phyloP scores from a whole-genome alignment of 108 stramenopile genomes.

The Asterionellopsis glacialis region DNA sequence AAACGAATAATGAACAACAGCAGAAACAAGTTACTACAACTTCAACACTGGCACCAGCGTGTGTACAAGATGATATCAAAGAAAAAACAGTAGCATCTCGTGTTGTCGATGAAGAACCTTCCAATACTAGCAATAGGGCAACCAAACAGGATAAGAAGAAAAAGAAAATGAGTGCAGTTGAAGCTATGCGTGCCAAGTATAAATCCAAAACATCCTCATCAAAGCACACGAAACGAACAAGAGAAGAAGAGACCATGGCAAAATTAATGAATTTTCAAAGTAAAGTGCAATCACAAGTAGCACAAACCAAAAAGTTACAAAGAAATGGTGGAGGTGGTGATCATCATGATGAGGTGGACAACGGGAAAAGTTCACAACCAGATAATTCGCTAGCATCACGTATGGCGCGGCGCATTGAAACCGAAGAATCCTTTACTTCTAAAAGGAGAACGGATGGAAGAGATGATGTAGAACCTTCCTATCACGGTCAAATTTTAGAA shows the following conservation, averaged over 20 bases:
- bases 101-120: not conserved
- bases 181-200: conserved; percentile 67
- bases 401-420: conserved; percentile 42
- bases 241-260: conserved; percentile 69
- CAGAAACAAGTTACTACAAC: too few relatives aligned
- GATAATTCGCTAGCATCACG: conserved; percentile 55
- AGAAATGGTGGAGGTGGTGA: too few relatives aligned
- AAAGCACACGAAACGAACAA: conserved; percentile 3
- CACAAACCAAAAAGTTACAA: conserved; percentile 4
- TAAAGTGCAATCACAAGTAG: conserved; percentile 38
- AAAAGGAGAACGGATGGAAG: not conserved
- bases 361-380: not conserved
- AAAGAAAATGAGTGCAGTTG: conserved; percentile 39
- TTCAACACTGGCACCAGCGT: too few relatives aligned
- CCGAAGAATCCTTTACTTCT: not conserved
- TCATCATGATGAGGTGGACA: not conserved
- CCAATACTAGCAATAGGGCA: not conserved
- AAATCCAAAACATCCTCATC: conserved; percentile 20
- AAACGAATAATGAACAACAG: too few relatives aligned
- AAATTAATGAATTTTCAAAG: conserved; percentile 62
- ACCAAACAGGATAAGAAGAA: not conserved
- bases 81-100: too few relatives aligned
- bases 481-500: conserved; percentile 57
- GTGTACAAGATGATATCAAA: too few relatives aligned
- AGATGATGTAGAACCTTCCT: conserved; percentile 6